A percentile compares a stretch with the other conserved stretches of the same genome.
Conservation (phyloP, 176 grass and related monocot species). For the Thinopyrum elongatum region DNA sequence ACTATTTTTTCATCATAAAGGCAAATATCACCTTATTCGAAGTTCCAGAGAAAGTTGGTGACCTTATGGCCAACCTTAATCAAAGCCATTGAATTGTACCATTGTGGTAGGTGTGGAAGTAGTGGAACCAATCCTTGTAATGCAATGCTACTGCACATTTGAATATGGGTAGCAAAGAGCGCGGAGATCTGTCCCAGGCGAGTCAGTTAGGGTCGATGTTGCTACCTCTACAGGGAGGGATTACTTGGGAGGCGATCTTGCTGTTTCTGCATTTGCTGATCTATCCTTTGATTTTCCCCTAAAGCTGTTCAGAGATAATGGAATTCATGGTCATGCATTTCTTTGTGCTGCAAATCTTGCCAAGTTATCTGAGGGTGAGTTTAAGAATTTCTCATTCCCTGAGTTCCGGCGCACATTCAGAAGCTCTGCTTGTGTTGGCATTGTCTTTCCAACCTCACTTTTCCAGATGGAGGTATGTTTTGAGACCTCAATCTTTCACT, state of each 20-base stretch:
- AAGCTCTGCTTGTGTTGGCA: conserved; percentile 66
- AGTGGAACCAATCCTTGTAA: neutral
- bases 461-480: conserved; percentile 61
- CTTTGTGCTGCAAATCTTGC: conserved; percentile 59
- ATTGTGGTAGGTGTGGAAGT: neutral
- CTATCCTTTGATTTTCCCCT: conserved; percentile 81
- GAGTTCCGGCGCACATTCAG: conserved; percentile 55
- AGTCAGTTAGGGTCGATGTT: conserved; percentile 29
- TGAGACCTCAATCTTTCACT: neutral
- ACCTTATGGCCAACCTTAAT: neutral
- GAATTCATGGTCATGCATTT: conserved; percentile 80
- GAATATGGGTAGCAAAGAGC: neutral
- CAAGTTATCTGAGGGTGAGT: conserved; percentile 52
- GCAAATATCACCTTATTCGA: neutral
- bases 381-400: conserved; percentile 44
- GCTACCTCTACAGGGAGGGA: conserved; percentile 35
- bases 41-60: neutral
- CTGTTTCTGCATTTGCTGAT: conserved; percentile 70
- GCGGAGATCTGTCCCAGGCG: conserved; percentile 36
- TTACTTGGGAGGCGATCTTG: conserved; percentile 59
- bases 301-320: conserved; percentile 52
- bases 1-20: neutral
- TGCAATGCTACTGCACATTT: neutral
- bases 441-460: conserved; percentile 49
- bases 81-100: neutral